phyloP scores from a whole-genome alignment of 352 stramenopile species.

The Phytophthora melonis region DNA sequence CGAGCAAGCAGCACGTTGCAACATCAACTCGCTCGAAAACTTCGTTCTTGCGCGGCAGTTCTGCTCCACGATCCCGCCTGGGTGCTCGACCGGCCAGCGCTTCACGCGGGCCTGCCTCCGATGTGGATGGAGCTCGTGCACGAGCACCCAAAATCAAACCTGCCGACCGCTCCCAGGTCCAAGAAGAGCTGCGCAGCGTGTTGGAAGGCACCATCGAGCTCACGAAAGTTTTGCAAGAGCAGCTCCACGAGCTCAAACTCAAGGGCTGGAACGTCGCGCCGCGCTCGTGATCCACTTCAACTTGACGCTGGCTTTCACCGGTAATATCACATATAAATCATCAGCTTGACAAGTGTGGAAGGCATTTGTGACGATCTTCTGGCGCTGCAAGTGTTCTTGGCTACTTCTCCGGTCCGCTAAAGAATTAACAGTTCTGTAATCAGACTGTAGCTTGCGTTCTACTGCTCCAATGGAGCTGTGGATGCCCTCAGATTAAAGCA shows the following conservation, averaged over 20 bases:
- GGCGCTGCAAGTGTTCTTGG: no score
- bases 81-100: conserved; percentile 15
- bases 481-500: no score
- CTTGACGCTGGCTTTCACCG: not conserved
- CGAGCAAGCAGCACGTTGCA: conserved; percentile 1
- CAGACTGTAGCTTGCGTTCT: no score
- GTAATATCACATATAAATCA: no score
- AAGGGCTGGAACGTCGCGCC: conserved; percentile 78
- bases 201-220: conserved; percentile 73
- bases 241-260: conserved; percentile 83
- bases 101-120: conserved; percentile 19
- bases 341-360: no score
- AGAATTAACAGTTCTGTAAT: no score
- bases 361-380: no score
- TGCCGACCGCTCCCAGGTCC: conserved; percentile 62
- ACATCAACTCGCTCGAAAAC: not conserved
- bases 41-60: conserved; percentile 10
- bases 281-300: conserved; percentile 7
- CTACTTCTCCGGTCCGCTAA: no score
- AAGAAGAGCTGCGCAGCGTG: conserved; percentile 76
- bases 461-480: no score
- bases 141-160: conserved; percentile 40
- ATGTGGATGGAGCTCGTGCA: conserved; percentile 11
- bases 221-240: conserved; percentile 76
- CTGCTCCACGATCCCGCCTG: conserved; percentile 17